Base-by-base conservation (phyloP, 352 stramenopile species). In the Globisporangium mamillatum region DNA sequence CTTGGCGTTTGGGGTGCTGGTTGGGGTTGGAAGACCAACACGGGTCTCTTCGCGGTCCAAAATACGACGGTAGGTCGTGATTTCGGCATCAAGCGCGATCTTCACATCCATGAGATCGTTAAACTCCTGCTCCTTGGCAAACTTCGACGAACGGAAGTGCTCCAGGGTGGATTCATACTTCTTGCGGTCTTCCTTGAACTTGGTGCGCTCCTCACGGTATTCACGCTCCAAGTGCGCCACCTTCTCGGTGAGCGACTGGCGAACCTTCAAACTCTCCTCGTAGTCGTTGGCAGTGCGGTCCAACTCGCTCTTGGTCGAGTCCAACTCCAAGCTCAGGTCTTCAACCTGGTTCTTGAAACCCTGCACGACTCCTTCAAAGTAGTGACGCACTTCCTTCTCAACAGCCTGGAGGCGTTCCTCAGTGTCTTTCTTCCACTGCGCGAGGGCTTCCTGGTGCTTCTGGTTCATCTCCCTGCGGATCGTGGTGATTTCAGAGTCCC, bases 91-190 rank as follows among this genome's bases (percentile, higher is more conserved):
- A 24, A 92, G 75, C 1, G 78, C 82, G 59, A 94, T 94, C 67
- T 94, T 94, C 29, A 94, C 86, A 63, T 94, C 87, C 87, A 94
- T 94, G 54, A 94, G 78, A 65, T 94, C 87, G 63, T 95, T 95
- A 59, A 95, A 93, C 62, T 95, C 85, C 20, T 75, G 73, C 46
- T 93, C 86, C 74, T 93, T 93, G 3, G 79, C 76, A 9, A 90
- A 73, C 66, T 92, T 91, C 16, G 82, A 89, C 36, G 80, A 74
- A 18, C 87, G 83, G 61, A 90, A 84, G 32, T 83, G 76, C 63
- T 92, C 84, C 24, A 94, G 60, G 44, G 82, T 92, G 58, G 72
- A 68, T 63, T 94, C 86, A 65, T 92, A 92, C 32, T 75, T 71
- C 74, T 90, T 91, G 34, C 86, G 86, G 63, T 94, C 84, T 22